Evolutionary conservation across 192 early-diverging fungal species (phyloP), one percentile per base, ranked within the genome.

Genomic region (Borealophlyctis nickersoniae): DNA sequence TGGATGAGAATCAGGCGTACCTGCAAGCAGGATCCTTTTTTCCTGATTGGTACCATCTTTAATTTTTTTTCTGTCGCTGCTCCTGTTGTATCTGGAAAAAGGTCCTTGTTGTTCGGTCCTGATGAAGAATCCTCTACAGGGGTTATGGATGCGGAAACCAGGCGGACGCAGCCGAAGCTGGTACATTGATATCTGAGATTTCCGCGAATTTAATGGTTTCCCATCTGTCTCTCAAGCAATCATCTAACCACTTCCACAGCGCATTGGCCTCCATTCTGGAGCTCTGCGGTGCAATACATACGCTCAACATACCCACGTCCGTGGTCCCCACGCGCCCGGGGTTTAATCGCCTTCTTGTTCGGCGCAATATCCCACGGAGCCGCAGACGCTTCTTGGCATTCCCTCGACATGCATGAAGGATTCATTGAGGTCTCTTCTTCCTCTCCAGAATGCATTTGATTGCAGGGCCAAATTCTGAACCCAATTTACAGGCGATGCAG

Each of bases 201-300:
- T 36, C 9, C 39, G 45, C 14, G 19, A 45, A 45, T 45, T 45
- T 19, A 45, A 13, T 45, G 9, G 19, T 7, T 13, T 45, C 39
- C 7, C 7, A 45, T 45, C 32, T 19, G 27, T 2, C 22, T 22
- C 13, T 27, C 29, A 30, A 54, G 30, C 45, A 52, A 54, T n/a
- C 34, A 28, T 33, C 34, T 51, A 56, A 27, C 49, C 52, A 30
- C 26, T 2, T 14, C 30, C n/a, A 60, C 81, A 75, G 86, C 87
- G 2, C 88, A 90, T 63, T 90, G 88, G 88, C 87, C 83, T 1
- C 76, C 76, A 3, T 90, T 90, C 66, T 80, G 81, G 53, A 73
- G 77, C 50, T 75, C 73, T 11, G 68, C 80, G 0, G 56, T 85
- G 4, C 52, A 69, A 2, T 81, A 90, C 63, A 77, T 90, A 5